These are phyloP conservation scores for Oxalis stricta DNA, from an alignment of 441 rosid species.

Conservation along the genomic window DNA sequence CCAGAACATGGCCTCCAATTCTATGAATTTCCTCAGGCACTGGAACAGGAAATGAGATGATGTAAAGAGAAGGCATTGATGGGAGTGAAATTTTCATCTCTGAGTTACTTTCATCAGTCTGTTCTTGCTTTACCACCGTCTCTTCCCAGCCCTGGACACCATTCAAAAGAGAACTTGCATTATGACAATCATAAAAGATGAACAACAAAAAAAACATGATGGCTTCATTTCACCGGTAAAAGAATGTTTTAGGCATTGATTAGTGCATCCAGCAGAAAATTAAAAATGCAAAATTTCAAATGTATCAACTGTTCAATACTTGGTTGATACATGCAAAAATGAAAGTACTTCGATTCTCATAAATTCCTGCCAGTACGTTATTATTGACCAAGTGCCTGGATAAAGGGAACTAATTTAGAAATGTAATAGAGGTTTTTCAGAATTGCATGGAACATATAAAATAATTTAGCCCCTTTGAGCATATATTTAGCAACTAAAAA, in stretches of 20 bases:
- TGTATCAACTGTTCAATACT: too few relatives aligned
- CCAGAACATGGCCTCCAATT: constrained; percentile 95
- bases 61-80: constrained; percentile 85
- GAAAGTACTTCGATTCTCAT: too few relatives aligned
- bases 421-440: too few relatives aligned
- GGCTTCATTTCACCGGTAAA: not conserved
- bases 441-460: too few relatives aligned
- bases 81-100: constrained; percentile 93
- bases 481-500: too few relatives aligned
- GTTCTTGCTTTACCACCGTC: constrained; percentile 79
- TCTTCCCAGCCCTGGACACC: constrained; percentile 93
- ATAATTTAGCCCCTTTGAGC: too few relatives aligned
- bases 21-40: constrained; percentile 96
- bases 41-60: constrained; percentile 72
- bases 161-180: constrained; percentile 16
- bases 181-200: not conserved
- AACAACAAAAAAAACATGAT: constrained; percentile 1
- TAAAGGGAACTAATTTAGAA: too few relatives aligned
- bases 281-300: not conserved
- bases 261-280: not conserved
- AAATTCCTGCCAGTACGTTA: too few relatives aligned
- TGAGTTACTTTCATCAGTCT: constrained; percentile 44
- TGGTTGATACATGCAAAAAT: too few relatives aligned
- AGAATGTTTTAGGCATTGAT: not conserved
- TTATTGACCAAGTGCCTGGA: too few relatives aligned